Evolutionary conservation across 2,329 filamentous ascomycete genomes (phyloP).

Genomic region (Aspergillus calidoustus): DNA sequence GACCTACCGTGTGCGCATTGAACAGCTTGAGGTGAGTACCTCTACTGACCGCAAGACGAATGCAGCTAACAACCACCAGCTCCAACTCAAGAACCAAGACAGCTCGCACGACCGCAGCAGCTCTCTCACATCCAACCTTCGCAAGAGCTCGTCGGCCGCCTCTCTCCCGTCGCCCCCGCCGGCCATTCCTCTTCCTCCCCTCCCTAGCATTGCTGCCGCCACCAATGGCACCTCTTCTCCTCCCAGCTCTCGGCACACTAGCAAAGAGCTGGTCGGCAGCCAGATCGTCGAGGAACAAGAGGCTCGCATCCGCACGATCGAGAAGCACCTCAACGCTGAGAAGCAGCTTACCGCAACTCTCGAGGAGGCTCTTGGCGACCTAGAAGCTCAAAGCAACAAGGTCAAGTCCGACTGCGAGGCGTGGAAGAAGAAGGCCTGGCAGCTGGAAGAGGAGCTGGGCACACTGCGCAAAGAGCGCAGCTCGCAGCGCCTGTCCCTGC

Average conservation of each 20-base stretch:
- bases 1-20: slow-evolving; percentile 57
- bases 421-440: slow-evolving; percentile 83
- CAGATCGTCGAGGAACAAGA: slow-evolving; percentile 96
- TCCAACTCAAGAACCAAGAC: slow-evolving; percentile 50
- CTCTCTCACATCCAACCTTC: slow-evolving; percentile 70
- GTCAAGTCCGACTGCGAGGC: slow-evolving; percentile 86
- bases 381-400: slow-evolving; percentile 90
- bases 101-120: slow-evolving; percentile 58
- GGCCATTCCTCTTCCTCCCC: slow-evolving; percentile 90
- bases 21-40: slow-evolving; percentile 72
- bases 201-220: slow-evolving; percentile 67
- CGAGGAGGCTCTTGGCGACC: slow-evolving; percentile 91
- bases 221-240: slow-evolving; percentile 58
- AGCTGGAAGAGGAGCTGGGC: slow-evolving; percentile 68
- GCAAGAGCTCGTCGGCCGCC: slow-evolving; percentile 80
- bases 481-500: slow-evolving; percentile 68
- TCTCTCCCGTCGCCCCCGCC: slow-evolving; percentile 93
- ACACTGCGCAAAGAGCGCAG: slow-evolving; percentile 63
- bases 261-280: slow-evolving; percentile 77
- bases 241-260: slow-evolving; percentile 71
- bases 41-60: neutral
- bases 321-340: slow-evolving; percentile 95
- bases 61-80: slow-evolving; percentile 32
- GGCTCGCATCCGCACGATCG: slow-evolving; percentile 89
- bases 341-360: slow-evolving; percentile 94